phyloP scores from a whole-genome alignment of 257 asterid species.

The Solanum chaucha region DNA sequence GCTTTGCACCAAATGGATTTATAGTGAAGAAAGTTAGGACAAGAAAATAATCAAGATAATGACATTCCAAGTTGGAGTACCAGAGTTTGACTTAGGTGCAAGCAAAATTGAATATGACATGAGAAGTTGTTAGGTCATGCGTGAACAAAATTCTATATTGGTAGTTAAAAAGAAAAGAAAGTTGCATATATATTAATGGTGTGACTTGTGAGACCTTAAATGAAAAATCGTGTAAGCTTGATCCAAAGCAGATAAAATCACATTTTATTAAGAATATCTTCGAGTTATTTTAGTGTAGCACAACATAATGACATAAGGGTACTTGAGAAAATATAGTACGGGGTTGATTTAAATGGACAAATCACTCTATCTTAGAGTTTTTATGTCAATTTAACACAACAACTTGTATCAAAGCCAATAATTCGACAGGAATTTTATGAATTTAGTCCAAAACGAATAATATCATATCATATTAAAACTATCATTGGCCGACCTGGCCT shows the following conservation, averaged over 20 bases:
- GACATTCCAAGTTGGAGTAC: background rate
- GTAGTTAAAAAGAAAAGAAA: background rate
- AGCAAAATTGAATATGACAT: background rate
- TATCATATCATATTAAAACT: background rate
- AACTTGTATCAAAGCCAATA: background rate
- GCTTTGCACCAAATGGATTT: background rate
- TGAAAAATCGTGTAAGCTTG: background rate
- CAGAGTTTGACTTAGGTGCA: background rate
- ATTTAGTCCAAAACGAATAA: background rate
- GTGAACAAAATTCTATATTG: background rate
- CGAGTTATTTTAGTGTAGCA: background rate
- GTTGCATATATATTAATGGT: no score
- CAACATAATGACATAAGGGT: background rate
- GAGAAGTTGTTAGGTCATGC: background rate
- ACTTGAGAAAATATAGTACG: background rate
- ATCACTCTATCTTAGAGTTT: background rate
- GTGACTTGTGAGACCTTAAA: background rate
- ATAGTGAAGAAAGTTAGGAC: background rate
- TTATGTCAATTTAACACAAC: background rate
- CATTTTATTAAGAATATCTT: no score
- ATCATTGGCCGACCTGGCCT: background rate
- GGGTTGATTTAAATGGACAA: background rate
- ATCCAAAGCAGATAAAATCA: background rate
- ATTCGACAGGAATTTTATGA: background rate
- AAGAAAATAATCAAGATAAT: background rate